A percentile compares a stretch with the other conserved stretches of the same genome.
Conservation (phyloP, 2,329 filamentous ascomycete species). For the Arthrinium phaeospermum region DNA sequence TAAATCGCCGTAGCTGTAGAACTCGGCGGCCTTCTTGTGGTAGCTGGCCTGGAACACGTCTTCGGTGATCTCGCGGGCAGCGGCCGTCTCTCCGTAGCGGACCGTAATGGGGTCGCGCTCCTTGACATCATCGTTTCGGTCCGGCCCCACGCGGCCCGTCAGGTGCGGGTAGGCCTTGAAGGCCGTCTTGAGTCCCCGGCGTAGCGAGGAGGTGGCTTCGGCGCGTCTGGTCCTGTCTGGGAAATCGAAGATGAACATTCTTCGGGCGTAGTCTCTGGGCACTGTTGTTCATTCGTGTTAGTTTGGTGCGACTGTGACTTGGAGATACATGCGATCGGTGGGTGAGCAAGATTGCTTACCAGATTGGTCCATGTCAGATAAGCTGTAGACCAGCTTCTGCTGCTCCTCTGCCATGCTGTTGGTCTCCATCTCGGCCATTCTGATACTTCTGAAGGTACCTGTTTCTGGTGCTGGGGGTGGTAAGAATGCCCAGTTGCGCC, state of each 20-base stretch:
- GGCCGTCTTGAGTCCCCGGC: constrained; percentile 15
- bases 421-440: not conserved
- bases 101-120: constrained; percentile 20
- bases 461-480: not conserved
- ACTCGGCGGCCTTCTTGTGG: not conserved
- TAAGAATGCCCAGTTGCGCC: not conserved
- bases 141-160: constrained; percentile 23
- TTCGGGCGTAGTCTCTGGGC: constrained; percentile 23
- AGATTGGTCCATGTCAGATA: constrained; percentile 18
- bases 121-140: not conserved
- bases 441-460: not conserved
- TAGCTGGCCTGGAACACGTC: constrained; percentile 20
- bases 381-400: not conserved
- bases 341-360: not conserved
- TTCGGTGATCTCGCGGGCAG: not conserved
- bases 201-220: constrained; percentile 18
- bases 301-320: no score
- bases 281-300: not conserved
- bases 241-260: constrained; percentile 30
- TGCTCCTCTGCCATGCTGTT: not conserved
- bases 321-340: not conserved
- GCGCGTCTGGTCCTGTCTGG: constrained; percentile 6
- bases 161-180: constrained; percentile 25
- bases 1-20: constrained; percentile 21
- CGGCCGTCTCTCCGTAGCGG: constrained; percentile 22